Evolutionary conservation across 192 early-diverging fungal species (phyloP).

Genomic region (Lunasporangiospora selenospora): DNA sequence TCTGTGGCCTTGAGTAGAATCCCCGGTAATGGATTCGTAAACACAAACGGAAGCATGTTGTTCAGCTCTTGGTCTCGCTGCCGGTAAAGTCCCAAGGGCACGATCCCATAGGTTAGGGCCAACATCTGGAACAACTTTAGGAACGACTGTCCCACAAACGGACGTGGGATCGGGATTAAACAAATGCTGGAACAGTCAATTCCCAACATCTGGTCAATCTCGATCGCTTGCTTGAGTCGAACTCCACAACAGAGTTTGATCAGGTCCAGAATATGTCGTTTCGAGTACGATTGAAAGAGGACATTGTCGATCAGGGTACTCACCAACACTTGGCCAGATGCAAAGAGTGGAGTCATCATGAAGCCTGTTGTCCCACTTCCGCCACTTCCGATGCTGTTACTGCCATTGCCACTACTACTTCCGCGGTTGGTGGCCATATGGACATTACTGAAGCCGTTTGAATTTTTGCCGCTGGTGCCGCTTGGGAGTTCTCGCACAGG

Average conservation of each 20-base stretch:
- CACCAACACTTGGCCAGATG: conserved; percentile 65
- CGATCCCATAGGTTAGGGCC: conserved; percentile 55
- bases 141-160: conserved; percentile 52
- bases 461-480: neutral
- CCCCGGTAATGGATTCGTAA: conserved; percentile 69
- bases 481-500: too few relatives aligned
- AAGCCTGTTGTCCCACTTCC: too few relatives aligned
- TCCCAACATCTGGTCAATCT: conserved; percentile 37
- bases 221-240: conserved; percentile 43
- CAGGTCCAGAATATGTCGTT: conserved; percentile 62
- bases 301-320: conserved; percentile 62
- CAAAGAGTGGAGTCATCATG: conserved; percentile 65
- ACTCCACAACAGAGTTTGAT: conserved; percentile 71
- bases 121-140: conserved; percentile 57
- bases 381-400: neutral
- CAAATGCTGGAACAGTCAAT: conserved; percentile 43
- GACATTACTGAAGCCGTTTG: too few relatives aligned
- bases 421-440: too few relatives aligned
- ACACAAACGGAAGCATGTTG: conserved; percentile 72
- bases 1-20: conserved; percentile 61
- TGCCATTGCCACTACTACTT: too few relatives aligned
- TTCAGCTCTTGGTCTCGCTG: conserved; percentile 52
- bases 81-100: conserved; percentile 61
- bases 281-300: conserved; percentile 61
- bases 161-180: conserved; percentile 12